Conservation (phyloP, 805 yeast genomes). For the Metschnikowia anglica region DNA sequence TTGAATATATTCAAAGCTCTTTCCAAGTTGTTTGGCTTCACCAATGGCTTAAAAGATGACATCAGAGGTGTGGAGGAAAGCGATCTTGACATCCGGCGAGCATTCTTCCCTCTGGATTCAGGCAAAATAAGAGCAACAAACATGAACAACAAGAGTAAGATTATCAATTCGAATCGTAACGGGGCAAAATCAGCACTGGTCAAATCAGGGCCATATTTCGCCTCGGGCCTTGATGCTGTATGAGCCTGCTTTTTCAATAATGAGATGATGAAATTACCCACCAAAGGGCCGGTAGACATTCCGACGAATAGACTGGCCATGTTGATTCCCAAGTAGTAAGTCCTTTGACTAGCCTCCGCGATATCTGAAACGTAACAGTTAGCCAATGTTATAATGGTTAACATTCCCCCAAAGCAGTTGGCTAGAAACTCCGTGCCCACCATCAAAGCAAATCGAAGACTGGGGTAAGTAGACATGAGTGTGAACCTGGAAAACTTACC, state of each 20-base stretch:
- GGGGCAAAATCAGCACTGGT: slow-evolving; percentile 33
- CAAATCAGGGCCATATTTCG: slow-evolving; percentile 18
- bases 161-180: slow-evolving; percentile 31
- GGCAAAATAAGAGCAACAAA: slow-evolving; percentile 42
- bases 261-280: slow-evolving; percentile 35
- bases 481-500: slow-evolving; percentile 26
- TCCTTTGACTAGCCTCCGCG: slow-evolving; percentile 58
- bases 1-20: slow-evolving; percentile 16
- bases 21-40: slow-evolving; percentile 1
- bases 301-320: slow-evolving; percentile 62
- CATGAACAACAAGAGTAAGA: slow-evolving; percentile 32
- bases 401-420: slow-evolving; percentile 61
- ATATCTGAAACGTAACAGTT: slow-evolving; percentile 77
- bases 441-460: slow-evolving; percentile 37
- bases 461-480: slow-evolving; percentile 26
- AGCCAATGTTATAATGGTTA: slow-evolving; percentile 54
- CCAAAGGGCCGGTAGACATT: slow-evolving; percentile 61
- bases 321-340: slow-evolving; percentile 56
- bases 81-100: slow-evolving; percentile 53
- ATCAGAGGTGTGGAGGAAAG: slow-evolving; percentile 25
- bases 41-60: slow-evolving; percentile 2
- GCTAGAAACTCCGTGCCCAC: slow-evolving; percentile 46
- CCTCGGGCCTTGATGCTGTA: slow-evolving; percentile 1
- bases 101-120: slow-evolving; percentile 61
- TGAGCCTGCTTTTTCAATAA: slow-evolving; percentile 1